A percentile compares a stretch with the other conserved stretches of the same genome.
phyloP scores from a whole-genome alignment of 768 basidiomycete genomes.

The Gloeopeniophorella convolvens region DNA sequence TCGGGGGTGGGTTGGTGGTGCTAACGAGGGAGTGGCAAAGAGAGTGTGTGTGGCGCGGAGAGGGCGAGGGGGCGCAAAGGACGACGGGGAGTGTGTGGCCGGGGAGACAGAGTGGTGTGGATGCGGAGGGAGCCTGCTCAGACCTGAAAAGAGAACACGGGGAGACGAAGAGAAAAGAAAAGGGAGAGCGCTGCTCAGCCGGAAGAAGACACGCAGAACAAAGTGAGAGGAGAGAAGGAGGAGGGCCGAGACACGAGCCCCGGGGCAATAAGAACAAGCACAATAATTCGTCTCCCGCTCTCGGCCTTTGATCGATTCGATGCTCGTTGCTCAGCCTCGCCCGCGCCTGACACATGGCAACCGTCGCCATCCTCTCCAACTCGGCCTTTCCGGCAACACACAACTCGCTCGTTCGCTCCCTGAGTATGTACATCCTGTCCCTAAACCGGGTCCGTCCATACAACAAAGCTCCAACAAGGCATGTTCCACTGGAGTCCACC shows the following conservation, averaged over 20 bases:
- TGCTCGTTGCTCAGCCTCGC: too few species aligned
- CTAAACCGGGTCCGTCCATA: too few species aligned
- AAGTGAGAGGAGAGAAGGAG: conserved; percentile 10
- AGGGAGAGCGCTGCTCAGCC: background rate
- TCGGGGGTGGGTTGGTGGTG: background rate
- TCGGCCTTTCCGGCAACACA: too few species aligned
- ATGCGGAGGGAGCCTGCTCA: conserved; percentile 19
- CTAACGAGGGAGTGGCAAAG: background rate
- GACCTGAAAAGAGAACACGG: conserved; percentile 7
- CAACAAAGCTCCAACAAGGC: too few species aligned
- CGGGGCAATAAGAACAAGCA: too few species aligned
- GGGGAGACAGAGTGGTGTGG: background rate
- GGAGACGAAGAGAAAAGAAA: background rate
- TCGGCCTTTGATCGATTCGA: too few species aligned
- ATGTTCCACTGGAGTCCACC: too few species aligned
- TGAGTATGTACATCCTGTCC: too few species aligned
- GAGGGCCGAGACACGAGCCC: too few species aligned
- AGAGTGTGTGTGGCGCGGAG: background rate
- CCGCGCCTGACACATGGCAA: conserved; percentile 26
- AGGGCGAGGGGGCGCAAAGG: conserved; percentile 4
- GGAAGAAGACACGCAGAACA: background rate
- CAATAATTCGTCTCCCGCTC: too few species aligned
- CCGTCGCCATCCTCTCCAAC: conserved; percentile 3
- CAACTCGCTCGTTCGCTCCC: too few species aligned
- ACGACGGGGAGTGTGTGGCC: conserved; percentile 2